Conservation (phyloP, 163 green algal species). For the Chlamydomonas reinhardtii region DNA sequence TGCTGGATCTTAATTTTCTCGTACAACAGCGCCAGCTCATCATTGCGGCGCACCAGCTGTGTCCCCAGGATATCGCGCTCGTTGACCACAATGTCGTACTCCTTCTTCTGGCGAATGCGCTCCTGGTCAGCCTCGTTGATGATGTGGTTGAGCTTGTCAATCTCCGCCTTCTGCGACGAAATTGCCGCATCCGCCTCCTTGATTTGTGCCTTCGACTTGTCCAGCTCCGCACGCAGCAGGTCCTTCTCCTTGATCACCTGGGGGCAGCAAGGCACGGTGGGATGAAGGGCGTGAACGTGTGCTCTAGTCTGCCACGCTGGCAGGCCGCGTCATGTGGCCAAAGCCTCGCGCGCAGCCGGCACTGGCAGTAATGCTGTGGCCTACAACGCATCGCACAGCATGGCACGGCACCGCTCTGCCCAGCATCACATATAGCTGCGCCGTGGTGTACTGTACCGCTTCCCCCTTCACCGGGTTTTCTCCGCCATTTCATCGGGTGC, state of each 20-base stretch:
- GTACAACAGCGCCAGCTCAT: constrained; percentile 94
- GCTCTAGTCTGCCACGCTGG: no score
- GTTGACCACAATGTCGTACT: constrained; percentile 90
- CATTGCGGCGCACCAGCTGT: constrained; percentile 91
- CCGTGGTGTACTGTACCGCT: no score
- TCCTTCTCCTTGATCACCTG: constrained; percentile 95
- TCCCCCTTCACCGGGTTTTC: no score
- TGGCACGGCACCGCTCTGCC: no score
- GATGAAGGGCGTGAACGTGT: no score
- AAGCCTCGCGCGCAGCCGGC: no score
- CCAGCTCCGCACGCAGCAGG: constrained; percentile 82
- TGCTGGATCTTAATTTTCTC: constrained; percentile 97
- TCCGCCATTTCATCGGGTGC: no score
- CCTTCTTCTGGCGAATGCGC: constrained; percentile 87
- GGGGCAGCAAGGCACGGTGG: neutral
- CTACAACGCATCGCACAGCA: no score
- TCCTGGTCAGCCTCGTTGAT: constrained; percentile 88
- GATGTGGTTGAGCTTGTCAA: constrained; percentile 88
- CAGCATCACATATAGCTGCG: no score
- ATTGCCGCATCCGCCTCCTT: constrained; percentile 85
- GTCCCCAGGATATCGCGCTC: constrained; percentile 91
- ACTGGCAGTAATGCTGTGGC: no score
- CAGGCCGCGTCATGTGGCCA: no score
- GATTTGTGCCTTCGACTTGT: constrained; percentile 83
- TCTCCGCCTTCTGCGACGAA: constrained; percentile 73